phyloP scores from a whole-genome alignment of 805 yeast genomes.

The Saccharomycopsis fodiens region DNA sequence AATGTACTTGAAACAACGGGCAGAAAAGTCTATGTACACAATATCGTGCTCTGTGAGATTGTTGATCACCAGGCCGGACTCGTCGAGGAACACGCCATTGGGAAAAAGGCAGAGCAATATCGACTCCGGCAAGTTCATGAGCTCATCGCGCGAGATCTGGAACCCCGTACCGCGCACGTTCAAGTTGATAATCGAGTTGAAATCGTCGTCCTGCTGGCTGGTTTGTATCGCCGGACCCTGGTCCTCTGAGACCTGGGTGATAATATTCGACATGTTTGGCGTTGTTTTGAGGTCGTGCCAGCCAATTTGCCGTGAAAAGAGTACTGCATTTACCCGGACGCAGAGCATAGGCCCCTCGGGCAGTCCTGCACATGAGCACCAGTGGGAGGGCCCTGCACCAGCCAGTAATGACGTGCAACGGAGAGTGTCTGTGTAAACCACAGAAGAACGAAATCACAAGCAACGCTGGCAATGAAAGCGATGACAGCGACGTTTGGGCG shows the following conservation, averaged over 20 bases:
- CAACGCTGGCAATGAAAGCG: not conserved
- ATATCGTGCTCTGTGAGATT: conserved; percentile 73
- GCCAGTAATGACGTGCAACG: not conserved
- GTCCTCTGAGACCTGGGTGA: conserved; percentile 62
- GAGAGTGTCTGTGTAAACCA: not conserved
- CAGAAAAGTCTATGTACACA: conserved; percentile 80
- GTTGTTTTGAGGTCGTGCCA: too few relatives aligned
- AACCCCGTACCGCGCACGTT: conserved; percentile 70
- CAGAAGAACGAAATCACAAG: not conserved
- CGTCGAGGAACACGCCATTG: conserved; percentile 79
- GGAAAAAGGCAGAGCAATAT: conserved; percentile 82
- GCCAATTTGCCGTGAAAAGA: too few relatives aligned
- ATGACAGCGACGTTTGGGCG: not conserved
- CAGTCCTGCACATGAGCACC: not conserved
- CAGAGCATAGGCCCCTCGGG: too few relatives aligned
- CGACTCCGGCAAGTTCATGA: conserved; percentile 88
- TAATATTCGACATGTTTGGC: conserved; percentile 37
- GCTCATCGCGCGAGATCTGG: conserved; percentile 76
- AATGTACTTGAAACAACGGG: conserved; percentile 79
- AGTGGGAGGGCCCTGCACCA: not conserved
- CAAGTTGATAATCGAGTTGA: conserved; percentile 63
- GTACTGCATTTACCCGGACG: too few relatives aligned
- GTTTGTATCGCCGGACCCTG: conserved; percentile 16
- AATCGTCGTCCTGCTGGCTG: conserved; percentile 35
- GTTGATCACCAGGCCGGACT: conserved; percentile 67